A percentile compares a stretch with the other conserved stretches of the same genome.
Evolutionary conservation across 345 rosid genomes (phyloP).

Genomic region (Pseudoturritis turrita): DNA sequence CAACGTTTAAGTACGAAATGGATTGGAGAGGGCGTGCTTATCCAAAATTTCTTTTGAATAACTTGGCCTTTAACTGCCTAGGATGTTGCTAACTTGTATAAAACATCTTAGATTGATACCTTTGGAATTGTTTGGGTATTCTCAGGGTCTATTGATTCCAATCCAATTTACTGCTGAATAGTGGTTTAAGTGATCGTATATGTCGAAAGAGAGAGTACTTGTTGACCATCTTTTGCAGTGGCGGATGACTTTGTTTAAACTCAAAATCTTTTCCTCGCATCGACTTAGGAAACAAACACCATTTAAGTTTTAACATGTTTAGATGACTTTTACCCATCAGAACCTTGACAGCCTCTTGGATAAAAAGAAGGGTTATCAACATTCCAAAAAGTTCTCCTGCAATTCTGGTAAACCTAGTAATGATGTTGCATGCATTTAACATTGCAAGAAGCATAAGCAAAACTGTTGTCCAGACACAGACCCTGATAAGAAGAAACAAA

Average conservation of each 20-base stretch:
- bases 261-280: too few species aligned
- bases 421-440: conserved; percentile 55
- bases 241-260: too few species aligned
- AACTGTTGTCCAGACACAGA: conserved; percentile 82
- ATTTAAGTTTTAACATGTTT: neutral
- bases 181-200: neutral
- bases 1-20: too few species aligned
- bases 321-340: neutral
- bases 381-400: conserved; percentile 92
- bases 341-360: conserved; percentile 83
- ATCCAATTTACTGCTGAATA: neutral
- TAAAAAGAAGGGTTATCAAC: conserved; percentile 70
- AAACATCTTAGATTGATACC: conserved; percentile 7
- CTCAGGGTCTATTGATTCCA: conserved; percentile 14
- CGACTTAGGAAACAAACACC: conserved; percentile 9
- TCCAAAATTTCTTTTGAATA: too few species aligned
- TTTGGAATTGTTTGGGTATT: neutral
- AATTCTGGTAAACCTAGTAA: conserved; percentile 72
- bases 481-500: conserved; percentile 43
- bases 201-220: too few species aligned
- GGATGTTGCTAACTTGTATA: conserved; percentile 5
- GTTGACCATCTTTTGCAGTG: too few species aligned
- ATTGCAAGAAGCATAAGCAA: conserved; percentile 61
- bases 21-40: too few species aligned
- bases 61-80: neutral